Base-by-base conservation (phyloP, 1,284 basidiomycete genomes). In the Apiotrichum laibachii region DNA sequence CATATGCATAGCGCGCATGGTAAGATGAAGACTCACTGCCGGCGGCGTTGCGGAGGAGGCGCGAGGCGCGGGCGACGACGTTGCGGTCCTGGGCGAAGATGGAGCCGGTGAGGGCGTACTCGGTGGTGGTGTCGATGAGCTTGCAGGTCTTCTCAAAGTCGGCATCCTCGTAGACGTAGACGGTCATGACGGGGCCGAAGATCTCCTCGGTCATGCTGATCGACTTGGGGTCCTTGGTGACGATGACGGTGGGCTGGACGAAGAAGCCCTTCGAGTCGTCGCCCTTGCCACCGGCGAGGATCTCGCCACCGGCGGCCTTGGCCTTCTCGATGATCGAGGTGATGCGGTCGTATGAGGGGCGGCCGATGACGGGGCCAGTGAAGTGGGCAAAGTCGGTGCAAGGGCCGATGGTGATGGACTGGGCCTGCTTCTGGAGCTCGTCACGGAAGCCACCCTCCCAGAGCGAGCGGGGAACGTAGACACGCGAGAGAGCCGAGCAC, bases 131-230 rank as follows among this genome's bases (percentile, higher is more conserved):
- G 81, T 99, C 90, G 74, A 99, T 87, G 52, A 98, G 80, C 57
- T 91, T 85, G 70, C 92, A 84, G 0, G 89, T 95, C 80, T 89
- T 83, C 66, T 95, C 85, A 22, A 79, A 84, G 71, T 96, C 91
- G 56, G 89, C 85, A 72, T 88, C 96, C 19, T 93, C 86, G 78
- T 86, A 96, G 54, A 90, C 85, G 79, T 86, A 96, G 61, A 89
- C 90, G 42, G 95, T 97, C 61, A 98, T 77, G 54, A 99, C 94
- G 40, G 96, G 96, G 5, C 96, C 96, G 69, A 99, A 98, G 72
- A 99, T 90, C 80, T 99, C 95, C 70, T 97, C 91, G 35, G 85
- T 85, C 86, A 99, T 92, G 12, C 94, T 96, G 53, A 96, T 81
- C 7, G 88, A 90, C 69, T 86, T 85, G 53, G 95, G 93, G 77